Base-by-base conservation (phyloP, 2,329 filamentous ascomycete species). In the Cytospora schulzeri region DNA sequence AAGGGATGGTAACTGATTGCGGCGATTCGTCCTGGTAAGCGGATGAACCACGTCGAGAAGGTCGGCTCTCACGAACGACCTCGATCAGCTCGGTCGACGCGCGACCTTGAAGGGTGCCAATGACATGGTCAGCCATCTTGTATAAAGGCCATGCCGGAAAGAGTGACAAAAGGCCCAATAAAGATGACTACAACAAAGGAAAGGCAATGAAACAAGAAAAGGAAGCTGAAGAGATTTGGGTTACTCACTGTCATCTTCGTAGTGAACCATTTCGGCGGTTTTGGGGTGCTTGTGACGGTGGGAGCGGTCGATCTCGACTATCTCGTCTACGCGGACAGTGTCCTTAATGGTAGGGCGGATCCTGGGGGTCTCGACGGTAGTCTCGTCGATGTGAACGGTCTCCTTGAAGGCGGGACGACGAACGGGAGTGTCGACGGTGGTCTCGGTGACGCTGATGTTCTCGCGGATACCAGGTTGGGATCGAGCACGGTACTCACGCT, bases 1-100 rank as follows among this genome's bases (percentile, higher is more conserved):
- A 97, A 71, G 96, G 95, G 80, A 99, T 97, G 77, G 93, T 94
- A 79, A 98, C 93, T 73, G 92, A 96, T 86, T 95, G 93, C 77
- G 89, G 85, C 66, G 82, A 72, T 70, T 76, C 75, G 57, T 73
- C 70, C 65, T 73, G 75, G 66, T 73, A 71, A 57, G 74, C 72
- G 71, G 70, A 73, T 66, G 68, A 69, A 70, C 72, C 72, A 72
- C 70, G 69, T 70, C 71, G 68, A 69, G 70, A 65, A 69, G 71
- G 67, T 63, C 74, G 75, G 68, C 72, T 72, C 75, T 85, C 81
- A 69, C 80, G 80, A 67, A 78, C 74, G 67, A 78, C 74, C 71
- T 85, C 81, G 69, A 79, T 76, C 67, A 83, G 78, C 70, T 84
- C 80, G 68, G 78, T 70, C 69, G 80, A 73, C 73, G 83, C 80